Conservation (phyloP, 2,329 filamentous ascomycete genomes). For the Fusarium lyarnte region DNA sequence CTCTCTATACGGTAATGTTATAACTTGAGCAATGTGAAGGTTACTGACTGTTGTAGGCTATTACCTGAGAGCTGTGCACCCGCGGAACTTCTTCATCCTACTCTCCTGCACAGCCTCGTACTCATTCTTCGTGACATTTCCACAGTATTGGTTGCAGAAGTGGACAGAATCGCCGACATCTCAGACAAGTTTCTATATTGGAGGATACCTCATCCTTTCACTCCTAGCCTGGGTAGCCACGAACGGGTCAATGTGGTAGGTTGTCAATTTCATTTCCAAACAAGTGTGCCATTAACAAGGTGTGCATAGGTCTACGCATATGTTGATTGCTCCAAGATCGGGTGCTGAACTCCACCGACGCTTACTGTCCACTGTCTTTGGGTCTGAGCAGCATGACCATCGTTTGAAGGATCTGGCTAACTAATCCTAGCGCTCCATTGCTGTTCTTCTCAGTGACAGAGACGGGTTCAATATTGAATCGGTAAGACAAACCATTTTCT, state of each 20-base stretch:
- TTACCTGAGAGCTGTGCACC: neutral
- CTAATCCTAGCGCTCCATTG: neutral
- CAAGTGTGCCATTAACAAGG: neutral
- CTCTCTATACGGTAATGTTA: neutral
- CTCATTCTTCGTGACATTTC: neutral
- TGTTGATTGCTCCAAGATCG: neutral
- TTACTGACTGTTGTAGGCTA: neutral
- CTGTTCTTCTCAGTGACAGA: neutral
- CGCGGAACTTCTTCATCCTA: neutral
- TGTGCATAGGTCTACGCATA: neutral
- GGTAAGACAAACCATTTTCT: accelerated
- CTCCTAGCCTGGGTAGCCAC: neutral
- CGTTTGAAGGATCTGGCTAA: accelerated
- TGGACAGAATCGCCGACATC: neutral
- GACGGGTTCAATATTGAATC: neutral
- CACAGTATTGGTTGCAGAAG: neutral
- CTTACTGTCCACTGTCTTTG: neutral
- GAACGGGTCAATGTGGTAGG: neutral
- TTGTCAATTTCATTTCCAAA: too few relatives aligned
- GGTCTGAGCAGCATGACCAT: neutral
- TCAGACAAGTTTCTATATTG: neutral
- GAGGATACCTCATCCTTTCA: neutral
- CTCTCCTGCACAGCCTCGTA: neutral
- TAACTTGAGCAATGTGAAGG: accelerated
- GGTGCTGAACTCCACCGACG: neutral